Percentiles rank a stretch among this genome's conserved stretches.
Evolutionary conservation across 305 asterid species (phyloP).

Genomic region (Andrographis paniculata): DNA sequence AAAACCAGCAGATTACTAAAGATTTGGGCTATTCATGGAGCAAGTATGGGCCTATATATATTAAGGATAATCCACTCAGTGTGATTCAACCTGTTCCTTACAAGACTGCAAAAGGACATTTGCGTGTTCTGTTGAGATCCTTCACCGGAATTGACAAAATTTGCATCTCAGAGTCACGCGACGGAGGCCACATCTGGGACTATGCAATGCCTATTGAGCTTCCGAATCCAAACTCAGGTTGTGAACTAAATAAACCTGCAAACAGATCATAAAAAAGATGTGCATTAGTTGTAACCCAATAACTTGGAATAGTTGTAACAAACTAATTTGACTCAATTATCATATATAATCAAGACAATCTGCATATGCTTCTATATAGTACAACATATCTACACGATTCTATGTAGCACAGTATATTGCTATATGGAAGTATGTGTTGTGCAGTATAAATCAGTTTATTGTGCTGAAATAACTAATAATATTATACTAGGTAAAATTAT

Average conservation of each 20-base stretch:
- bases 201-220: constrained; percentile 61
- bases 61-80: constrained; percentile 41
- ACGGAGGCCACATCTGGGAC: constrained; percentile 83
- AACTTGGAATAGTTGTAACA: no score
- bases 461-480: no score
- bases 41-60: constrained; percentile 82
- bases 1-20: constrained; percentile 48
- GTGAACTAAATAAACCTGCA: not conserved
- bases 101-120: constrained; percentile 61
- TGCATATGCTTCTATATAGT: no score
- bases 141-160: constrained; percentile 47
- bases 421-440: no score
- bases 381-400: no score
- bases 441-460: no score
- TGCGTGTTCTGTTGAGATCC: constrained; percentile 76
- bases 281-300: no score
- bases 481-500: no score
- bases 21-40: constrained; percentile 79
- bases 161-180: constrained; percentile 76
- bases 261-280: no score
- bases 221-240: constrained; percentile 95
- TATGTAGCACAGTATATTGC: no score
- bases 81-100: constrained; percentile 94
- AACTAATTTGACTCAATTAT: no score
- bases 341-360: no score